Evolutionary conservation across 2,329 filamentous ascomycete species (phyloP).

Genomic region (Trichoderma lentiforme): DNA sequence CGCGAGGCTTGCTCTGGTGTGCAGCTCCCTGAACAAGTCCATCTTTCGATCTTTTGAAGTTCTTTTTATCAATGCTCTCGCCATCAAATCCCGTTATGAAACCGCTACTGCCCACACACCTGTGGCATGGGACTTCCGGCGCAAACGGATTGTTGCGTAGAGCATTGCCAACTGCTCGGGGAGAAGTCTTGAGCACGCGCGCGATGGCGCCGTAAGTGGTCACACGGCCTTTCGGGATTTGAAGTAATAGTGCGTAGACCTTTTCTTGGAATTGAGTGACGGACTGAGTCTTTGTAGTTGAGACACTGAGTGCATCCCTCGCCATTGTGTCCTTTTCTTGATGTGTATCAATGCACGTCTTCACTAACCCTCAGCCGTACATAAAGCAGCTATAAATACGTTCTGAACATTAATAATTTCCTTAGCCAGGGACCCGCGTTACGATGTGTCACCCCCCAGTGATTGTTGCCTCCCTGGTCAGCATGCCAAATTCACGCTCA

Average conservation of each 20-base stretch:
- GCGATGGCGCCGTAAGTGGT: not conserved
- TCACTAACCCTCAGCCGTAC: not conserved
- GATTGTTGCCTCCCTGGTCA: not conserved
- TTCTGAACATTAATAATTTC: not conserved
- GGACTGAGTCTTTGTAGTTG: not conserved
- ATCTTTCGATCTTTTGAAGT: not conserved
- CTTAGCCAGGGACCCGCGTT: not conserved
- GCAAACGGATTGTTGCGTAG: not conserved
- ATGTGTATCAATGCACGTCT: not conserved
- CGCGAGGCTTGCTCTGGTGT: slow-evolving; percentile 1
- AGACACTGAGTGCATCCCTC: not conserved
- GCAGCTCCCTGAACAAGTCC: not conserved
- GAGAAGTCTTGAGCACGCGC: not conserved
- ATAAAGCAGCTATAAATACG: not conserved
- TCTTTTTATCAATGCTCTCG: not conserved
- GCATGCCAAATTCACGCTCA: not conserved
- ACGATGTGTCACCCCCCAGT: too few relatives aligned
- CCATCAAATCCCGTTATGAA: not conserved
- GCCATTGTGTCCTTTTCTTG: not conserved
- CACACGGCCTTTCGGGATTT: not conserved
- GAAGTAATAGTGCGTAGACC: not conserved
- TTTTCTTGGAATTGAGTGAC: slow-evolving; percentile 4
- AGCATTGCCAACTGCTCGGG: not conserved
- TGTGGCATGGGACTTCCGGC: not conserved
- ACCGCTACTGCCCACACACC: not conserved